Evolutionary conservation across 2,329 filamentous ascomycete genomes (phyloP).

Genomic region (Monilinia vaccinii-corymbosi): DNA sequence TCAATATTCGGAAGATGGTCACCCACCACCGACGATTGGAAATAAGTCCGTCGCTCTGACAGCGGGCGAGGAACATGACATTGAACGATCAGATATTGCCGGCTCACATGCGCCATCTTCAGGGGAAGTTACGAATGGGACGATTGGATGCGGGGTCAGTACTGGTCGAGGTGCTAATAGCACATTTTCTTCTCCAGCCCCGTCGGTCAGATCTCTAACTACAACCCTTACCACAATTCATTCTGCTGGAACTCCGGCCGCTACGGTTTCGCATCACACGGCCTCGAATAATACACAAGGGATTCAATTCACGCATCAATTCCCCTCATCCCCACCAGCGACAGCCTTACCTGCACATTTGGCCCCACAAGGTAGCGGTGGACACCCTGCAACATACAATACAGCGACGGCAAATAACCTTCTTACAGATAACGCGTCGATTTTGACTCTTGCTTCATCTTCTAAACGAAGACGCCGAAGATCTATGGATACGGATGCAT

Average conservation of each 20-base stretch:
- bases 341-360: constrained; percentile 67
- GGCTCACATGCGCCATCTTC: constrained; percentile 63
- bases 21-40: constrained; percentile 50
- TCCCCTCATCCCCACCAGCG: constrained; percentile 53
- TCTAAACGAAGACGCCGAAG: constrained; percentile 68
- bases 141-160: constrained; percentile 54
- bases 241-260: constrained; percentile 51
- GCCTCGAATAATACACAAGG: constrained; percentile 23
- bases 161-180: constrained; percentile 61
- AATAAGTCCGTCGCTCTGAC: constrained; percentile 53
- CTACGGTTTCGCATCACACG: constrained; percentile 35
- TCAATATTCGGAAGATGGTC: constrained; percentile 51
- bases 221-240: constrained; percentile 83
- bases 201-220: constrained; percentile 70
- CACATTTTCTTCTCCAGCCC: constrained; percentile 76
- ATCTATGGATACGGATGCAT: constrained; percentile 79
- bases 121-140: constrained; percentile 64
- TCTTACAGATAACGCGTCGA: constrained; percentile 76
- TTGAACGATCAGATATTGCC: constrained; percentile 62
- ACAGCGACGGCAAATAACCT: constrained; percentile 76
- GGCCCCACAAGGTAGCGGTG: constrained; percentile 37
- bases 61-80: constrained; percentile 61
- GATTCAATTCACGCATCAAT: constrained; percentile 57
- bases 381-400: constrained; percentile 62
- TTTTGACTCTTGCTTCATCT: constrained; percentile 74